Conservation (phyloP, 441 rosid species). For the Gossypium trilobum region DNA sequence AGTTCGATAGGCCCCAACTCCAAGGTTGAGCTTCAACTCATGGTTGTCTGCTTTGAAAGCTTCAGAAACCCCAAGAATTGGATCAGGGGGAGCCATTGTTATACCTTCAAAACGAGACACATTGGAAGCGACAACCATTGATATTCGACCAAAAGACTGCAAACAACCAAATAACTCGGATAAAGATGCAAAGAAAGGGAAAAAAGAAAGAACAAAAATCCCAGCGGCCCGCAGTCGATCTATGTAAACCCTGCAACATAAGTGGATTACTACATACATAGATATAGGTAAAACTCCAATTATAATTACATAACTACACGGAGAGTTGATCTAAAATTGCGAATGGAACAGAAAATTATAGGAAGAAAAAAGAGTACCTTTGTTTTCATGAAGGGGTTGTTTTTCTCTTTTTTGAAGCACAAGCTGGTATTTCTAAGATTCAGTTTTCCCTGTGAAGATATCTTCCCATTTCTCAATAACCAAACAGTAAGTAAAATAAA, state of each 20-base stretch:
- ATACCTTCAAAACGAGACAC: conserved; percentile 77
- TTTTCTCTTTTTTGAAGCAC: conserved; percentile 24
- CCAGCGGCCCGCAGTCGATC: background rate
- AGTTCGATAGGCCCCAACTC: conserved; percentile 90
- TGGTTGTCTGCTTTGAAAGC: conserved; percentile 78
- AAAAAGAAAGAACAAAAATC: background rate
- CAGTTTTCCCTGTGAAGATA: conserved; percentile 39
- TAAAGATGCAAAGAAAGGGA: background rate
- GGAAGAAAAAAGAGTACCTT: conserved; percentile 28
- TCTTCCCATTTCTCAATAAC: conserved; percentile 9
- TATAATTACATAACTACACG: background rate
- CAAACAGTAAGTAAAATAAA: background rate
- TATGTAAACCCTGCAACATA: background rate
- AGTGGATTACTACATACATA: background rate
- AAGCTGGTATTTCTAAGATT: conserved; percentile 42
- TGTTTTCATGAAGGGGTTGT: conserved; percentile 31
- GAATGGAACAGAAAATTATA: background rate
- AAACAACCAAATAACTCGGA: conserved; percentile 15
- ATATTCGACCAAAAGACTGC: conserved; percentile 50
- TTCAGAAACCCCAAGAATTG: conserved; percentile 94
- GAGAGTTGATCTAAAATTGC: background rate
- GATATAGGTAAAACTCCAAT: background rate
- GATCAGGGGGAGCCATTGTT: conserved; percentile 95
- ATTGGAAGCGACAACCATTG: conserved; percentile 53
- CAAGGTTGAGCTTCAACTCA: conserved; percentile 86